Base-by-base conservation (phyloP, 208 protist species). In the Leishmania mexicana region DNA sequence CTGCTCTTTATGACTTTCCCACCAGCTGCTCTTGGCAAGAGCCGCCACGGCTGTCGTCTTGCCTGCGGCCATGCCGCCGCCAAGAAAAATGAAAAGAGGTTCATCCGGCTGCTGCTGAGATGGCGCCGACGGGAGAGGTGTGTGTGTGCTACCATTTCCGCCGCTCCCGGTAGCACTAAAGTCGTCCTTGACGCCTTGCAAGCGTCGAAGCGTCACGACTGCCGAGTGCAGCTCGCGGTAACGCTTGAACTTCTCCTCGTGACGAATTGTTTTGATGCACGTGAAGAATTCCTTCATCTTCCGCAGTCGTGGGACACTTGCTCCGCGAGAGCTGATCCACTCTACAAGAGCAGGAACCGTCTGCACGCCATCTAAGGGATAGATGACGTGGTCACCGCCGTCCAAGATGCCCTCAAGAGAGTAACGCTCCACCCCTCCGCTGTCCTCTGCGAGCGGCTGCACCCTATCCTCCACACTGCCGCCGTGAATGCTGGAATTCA, bases 41-140 rank as follows among this genome's bases (percentile, higher is more conserved):
- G 92, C 95, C 57, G 85, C 89, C 2, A 91, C 90, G 5, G 91
- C 93, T 15, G 95, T 97, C 19, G 92, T 94, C 84, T 97, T 97
- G 42, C 95, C 95, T 15, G 95, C 95, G 17, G 95, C 95, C 95
- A 97, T 96, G 24, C 95, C 95, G 57, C 95, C 95, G 58, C 95
- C 95, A 31, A 97, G 87, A 81, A 97, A 96, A 75, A 97, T 91
- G 81, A 97, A 97, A 6, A 94, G 78, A 40, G 95, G 95, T 8
- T 85, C 79, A 62, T 92, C 92, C 54, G 60, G 28, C 51, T 38
- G 38, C 74, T 35, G 70, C 15, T 6, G 38, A 47, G 71, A 24
- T 11, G 28, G 38, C 78, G 58, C 62, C 68, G n/a, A 24, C 42
- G 57, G 31, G 42, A 17, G 31, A 38, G 35, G 11, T 53, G 45